Evolutionary conservation across 352 stramenopile genomes (phyloP), one percentile per base, ranked within the genome.

Genomic region (Pythium sp.): DNA sequence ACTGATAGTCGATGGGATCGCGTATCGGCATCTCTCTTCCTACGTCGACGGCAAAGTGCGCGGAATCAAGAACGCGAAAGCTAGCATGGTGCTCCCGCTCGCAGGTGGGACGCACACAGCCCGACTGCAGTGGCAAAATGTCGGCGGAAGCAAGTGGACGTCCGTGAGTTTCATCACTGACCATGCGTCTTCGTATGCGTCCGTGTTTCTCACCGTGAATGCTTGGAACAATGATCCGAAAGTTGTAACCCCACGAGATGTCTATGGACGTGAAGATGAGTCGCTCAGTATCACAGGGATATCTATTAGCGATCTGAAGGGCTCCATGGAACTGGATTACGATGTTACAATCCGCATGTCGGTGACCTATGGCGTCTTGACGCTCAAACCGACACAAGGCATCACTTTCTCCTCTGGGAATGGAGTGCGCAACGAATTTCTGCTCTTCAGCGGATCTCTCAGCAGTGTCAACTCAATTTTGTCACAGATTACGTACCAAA

Each of bases 71-170:
- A 82, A 90, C 68, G 75, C 82, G 30, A 81, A 66, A 62, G 86
- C 86, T 18, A 92, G 67, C 43, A 91, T 94, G 78, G 73, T 89
- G 38, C 53, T 94, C 0, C 72, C 75, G 1, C 72, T 94, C 0
- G 72, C 75, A 57, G 81, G 72, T 22, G 86, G 86, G 6, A 86
- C 69, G 6, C 86, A 94, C 67, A 86, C 77, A 36, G 78, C 76
- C 15, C 79, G 84, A 54, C 59, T 94, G 2, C 86, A 92, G 57
- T 94, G 86, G 86, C 77, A 94, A 72, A 92, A 91, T 32, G 75
- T 92, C 0, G 84, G 91, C 58, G 81, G 81, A 20, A 90, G 62
- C 62, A 75, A 79, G 34, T 93, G 86, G 86, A 77, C 68, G 28
- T 75, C 79, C 8, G 86, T 93, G 28, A 90, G 76, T 34, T 91